Evolutionary conservation across 768 basidiomycete genomes (phyloP), one percentile per base, ranked within the genome.

Genomic region (Amanita thiersii): DNA sequence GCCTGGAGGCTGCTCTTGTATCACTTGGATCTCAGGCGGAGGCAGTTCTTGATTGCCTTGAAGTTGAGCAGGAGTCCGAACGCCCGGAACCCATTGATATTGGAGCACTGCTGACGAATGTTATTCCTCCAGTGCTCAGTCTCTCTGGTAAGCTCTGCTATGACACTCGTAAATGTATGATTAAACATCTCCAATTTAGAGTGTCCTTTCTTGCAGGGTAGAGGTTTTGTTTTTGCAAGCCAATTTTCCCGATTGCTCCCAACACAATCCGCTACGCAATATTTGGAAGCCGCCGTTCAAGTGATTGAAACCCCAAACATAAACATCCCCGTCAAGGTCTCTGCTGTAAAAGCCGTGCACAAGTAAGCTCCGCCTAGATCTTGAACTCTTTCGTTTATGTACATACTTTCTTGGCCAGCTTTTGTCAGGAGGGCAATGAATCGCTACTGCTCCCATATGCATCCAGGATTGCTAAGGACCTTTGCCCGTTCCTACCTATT

Each of bases 191-290:
- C 4, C 26, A 12, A 32, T 39, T 20, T 39, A 94, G 93, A 89
- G 17, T 73, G 71, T 43, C 91, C 91, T 0, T 99, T 97, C 75
- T 61, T 99, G 20, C 94, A 97, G 62, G 96, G 94, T 8, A 75
- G 96, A 46, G 87, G 81, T 0, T 96, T 97, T 46, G 88, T 98
- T 33, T 93, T 97, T 50, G 90, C 92, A 2, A 91, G 89, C 54
- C 84, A 91, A 53, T 97, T 79, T 54, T 73, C 86, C 1, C 76
- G 78, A 49, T 61, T 84, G 7, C 68, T 97, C 3, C 84, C 90
- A 0, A 51, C 72, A 9, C 69, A 78, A 43, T 69, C 92, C 36
- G 81, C 87, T 1, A 76, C 77, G 1, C 88, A 92, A 53, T 98
- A 97, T 56, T 68, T 98, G 24, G 79, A 86, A 17, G 89, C 89